Percentiles rank a stretch among this genome's conserved stretches.
Conservation (phyloP, 177 flowering plant species). For the Vitis hybrid region DNA sequence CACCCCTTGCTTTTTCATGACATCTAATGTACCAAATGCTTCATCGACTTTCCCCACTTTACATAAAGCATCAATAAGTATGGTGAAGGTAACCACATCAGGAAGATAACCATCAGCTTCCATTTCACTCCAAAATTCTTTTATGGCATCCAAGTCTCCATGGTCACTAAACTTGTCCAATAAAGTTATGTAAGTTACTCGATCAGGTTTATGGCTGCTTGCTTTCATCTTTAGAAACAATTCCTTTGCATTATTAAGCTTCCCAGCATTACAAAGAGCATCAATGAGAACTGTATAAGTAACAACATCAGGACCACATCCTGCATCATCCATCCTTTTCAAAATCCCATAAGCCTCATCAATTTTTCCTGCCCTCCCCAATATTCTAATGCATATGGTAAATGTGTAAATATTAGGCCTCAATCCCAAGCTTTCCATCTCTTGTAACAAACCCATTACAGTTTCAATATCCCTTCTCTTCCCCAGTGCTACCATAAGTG, state of each 20-base stretch:
- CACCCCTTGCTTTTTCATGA: constrained; percentile 62
- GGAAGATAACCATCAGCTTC: constrained; percentile 76
- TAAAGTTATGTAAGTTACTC: constrained; percentile 80
- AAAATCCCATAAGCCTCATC: constrained; percentile 64
- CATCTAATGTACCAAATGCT: constrained; percentile 62
- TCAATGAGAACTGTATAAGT: constrained; percentile 88
- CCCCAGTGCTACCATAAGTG: constrained; percentile 88
- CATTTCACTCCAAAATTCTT: constrained; percentile 73
- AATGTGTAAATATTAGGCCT: constrained; percentile 85
- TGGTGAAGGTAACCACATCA: constrained; percentile 81
- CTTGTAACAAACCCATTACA: constrained; percentile 63
- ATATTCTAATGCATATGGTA: constrained; percentile 82
- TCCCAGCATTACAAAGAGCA: constrained; percentile 74
- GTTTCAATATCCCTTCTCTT: constrained; percentile 70
- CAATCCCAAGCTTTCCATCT: constrained; percentile 83
- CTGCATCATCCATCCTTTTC: constrained; percentile 77
- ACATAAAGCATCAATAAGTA: constrained; percentile 70
- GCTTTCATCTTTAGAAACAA: constrained; percentile 69
- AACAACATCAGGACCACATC: constrained; percentile 89
- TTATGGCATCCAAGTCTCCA: constrained; percentile 66
- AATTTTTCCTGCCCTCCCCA: constrained; percentile 81
- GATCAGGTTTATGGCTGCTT: constrained; percentile 75
- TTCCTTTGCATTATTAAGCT: constrained; percentile 59
- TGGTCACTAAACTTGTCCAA: constrained; percentile 67
- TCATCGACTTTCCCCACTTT: constrained; percentile 65